Evolutionary conservation across 768 basidiomycete genomes (phyloP).

Genomic region (Albatrellus ellisii): DNA sequence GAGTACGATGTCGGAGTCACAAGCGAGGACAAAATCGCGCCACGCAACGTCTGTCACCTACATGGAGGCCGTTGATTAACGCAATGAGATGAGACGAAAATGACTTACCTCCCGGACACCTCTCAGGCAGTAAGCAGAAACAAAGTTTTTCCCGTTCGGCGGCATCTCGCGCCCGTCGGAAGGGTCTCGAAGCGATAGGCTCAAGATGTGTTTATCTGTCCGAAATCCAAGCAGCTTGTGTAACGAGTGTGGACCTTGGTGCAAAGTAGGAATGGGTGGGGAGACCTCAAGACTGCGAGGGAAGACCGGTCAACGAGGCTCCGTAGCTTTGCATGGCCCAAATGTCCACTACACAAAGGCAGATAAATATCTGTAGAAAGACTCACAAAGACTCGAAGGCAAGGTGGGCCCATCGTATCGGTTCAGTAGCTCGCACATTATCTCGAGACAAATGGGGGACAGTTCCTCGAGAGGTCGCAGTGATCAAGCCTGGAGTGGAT

Average conservation of each 20-base stretch:
- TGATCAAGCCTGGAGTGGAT: constrained; percentile 47
- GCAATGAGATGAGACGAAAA: constrained; percentile 2
- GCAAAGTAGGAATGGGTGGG: constrained; percentile 55
- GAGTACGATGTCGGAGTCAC: constrained; percentile 57
- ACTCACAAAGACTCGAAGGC: constrained; percentile 76
- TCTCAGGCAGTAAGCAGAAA: constrained; percentile 45
- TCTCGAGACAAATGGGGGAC: constrained; percentile 66
- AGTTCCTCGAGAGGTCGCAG: constrained; percentile 57
- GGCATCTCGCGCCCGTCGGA: constrained; percentile 55
- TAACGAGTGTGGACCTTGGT: constrained; percentile 37
- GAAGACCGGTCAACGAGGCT: not conserved
- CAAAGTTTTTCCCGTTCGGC: constrained; percentile 45
- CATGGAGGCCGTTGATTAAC: not conserved
- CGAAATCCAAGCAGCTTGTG: constrained; percentile 53
- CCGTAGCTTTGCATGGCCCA: not conserved
- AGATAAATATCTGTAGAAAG: constrained; percentile 4
- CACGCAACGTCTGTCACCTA: constrained; percentile 47
- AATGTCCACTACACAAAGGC: not conserved
- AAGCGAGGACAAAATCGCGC: constrained; percentile 35
- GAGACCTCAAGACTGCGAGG: constrained; percentile 48
- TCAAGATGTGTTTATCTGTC: constrained; percentile 34
- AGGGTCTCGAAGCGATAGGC: constrained; percentile 55
- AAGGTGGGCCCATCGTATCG: constrained; percentile 51
- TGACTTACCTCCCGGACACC: constrained; percentile 68
- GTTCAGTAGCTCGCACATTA: constrained; percentile 30